Evolutionary conservation across 2,329 filamentous ascomycete genomes (phyloP).

Genomic region (Phialophora chinensis): DNA sequence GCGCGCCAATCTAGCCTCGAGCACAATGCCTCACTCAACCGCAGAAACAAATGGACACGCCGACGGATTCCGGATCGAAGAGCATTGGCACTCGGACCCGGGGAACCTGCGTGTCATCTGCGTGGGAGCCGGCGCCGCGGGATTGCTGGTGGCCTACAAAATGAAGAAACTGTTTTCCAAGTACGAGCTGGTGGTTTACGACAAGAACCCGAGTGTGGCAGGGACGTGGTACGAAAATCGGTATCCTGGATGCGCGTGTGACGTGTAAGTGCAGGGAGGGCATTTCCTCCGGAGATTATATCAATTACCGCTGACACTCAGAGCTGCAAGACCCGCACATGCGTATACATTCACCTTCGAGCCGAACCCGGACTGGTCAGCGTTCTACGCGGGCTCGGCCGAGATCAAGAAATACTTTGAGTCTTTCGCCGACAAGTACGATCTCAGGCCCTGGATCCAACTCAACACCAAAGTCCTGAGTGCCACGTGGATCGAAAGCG

Average conservation of each 20-base stretch:
- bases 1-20: neutral
- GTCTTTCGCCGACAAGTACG: conserved; percentile 37
- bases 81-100: conserved; percentile 12
- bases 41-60: neutral
- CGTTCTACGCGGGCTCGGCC: conserved; percentile 37
- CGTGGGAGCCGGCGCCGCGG: conserved; percentile 29
- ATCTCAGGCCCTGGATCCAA: conserved; percentile 13
- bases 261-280: conserved; percentile 6
- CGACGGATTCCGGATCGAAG: neutral
- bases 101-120: conserved; percentile 30
- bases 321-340: conserved; percentile 20
- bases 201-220: conserved; percentile 48
- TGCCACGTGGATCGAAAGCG: conserved; percentile 19
- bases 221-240: conserved; percentile 52
- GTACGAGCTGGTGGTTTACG: conserved; percentile 50
- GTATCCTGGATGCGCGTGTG: conserved; percentile 43
- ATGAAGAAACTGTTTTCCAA: conserved; percentile 39
- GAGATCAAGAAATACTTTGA: conserved; percentile 43
- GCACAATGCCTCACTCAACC: neutral
- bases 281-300: too few relatives aligned
- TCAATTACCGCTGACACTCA: neutral
- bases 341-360: conserved; percentile 32
- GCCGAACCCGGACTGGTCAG: conserved; percentile 38
- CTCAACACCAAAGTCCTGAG: conserved; percentile 13
- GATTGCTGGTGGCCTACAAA: conserved; percentile 29